Conservation (phyloP, 768 basidiomycete genomes). For the Vararia minispora region DNA sequence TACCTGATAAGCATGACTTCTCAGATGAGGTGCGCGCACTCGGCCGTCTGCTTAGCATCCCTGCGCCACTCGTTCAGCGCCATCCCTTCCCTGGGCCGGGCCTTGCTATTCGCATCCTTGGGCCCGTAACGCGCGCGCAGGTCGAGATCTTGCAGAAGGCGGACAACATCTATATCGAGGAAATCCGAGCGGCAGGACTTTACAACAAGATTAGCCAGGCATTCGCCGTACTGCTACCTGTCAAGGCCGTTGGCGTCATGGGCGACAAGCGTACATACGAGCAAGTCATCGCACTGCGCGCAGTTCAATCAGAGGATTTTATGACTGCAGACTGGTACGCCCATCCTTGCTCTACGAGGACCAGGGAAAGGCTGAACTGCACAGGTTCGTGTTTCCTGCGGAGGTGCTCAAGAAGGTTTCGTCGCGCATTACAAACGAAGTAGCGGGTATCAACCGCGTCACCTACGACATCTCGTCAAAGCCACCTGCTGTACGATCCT, state of each 20-base stretch:
- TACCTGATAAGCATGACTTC: neutral
- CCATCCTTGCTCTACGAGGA: neutral
- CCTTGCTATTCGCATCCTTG: conserved; percentile 94
- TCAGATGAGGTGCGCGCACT: conserved; percentile 92
- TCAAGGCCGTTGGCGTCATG: conserved; percentile 96
- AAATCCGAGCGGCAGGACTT: conserved; percentile 85
- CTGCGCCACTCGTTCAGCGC: conserved; percentile 84
- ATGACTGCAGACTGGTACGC: conserved; percentile 98
- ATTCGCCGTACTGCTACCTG: conserved; percentile 91
- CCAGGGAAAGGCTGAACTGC: neutral
- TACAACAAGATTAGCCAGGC: conserved; percentile 95
- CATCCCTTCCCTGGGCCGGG: conserved; percentile 99
- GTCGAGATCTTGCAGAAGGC: conserved; percentile 86
- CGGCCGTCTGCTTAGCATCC: conserved; percentile 85
- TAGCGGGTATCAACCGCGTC: conserved; percentile 90
- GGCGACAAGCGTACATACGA: conserved; percentile 96
- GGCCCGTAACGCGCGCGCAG: conserved; percentile 89
- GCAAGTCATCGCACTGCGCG: conserved; percentile 91
- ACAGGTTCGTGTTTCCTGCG: conserved; percentile 94
- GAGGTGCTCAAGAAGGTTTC: conserved; percentile 85
- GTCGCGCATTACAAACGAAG: conserved; percentile 96
- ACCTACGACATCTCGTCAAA: conserved; percentile 97
- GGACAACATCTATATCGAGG: conserved; percentile 94
- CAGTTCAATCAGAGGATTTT: conserved; percentile 97
- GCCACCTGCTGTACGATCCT: conserved; percentile 69